phyloP scores from a whole-genome alignment of 2,329 filamentous ascomycete genomes.

The Truncatella angustata region DNA sequence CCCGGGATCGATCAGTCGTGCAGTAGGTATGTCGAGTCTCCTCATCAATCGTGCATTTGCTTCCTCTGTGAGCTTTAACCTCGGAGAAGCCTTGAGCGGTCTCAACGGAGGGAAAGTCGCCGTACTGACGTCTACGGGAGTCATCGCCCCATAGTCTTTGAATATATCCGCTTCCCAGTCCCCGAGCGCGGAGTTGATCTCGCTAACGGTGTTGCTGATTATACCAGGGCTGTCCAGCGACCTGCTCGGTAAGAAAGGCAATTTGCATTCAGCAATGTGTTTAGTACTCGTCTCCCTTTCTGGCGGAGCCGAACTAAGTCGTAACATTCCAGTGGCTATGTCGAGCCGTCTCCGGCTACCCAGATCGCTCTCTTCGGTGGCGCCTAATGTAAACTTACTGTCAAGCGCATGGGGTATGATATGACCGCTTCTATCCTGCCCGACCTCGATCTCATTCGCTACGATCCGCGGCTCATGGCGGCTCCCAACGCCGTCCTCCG shows the following conservation, averaged over 20 bases:
- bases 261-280: neutral
- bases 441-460: neutral
- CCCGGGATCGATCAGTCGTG: neutral
- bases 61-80: neutral
- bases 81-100: neutral
- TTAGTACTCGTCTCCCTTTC: neutral
- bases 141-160: neutral
- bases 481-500: neutral
- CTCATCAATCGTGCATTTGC: neutral
- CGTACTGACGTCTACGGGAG: neutral
- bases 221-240: neutral
- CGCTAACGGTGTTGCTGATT: neutral
- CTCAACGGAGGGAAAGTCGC: neutral
- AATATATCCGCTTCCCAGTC: constrained; percentile 5
- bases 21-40: neutral
- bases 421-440: neutral
- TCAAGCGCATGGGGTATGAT: neutral
- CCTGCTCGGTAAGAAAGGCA: neutral
- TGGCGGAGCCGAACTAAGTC: neutral
- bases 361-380: neutral
- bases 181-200: neutral
- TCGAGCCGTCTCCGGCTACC: neutral
- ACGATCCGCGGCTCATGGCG: neutral
- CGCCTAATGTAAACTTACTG: neutral
- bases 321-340: neutral